phyloP scores from a whole-genome alignment of 768 basidiomycete species.

The Ephemerocybe angulata region DNA sequence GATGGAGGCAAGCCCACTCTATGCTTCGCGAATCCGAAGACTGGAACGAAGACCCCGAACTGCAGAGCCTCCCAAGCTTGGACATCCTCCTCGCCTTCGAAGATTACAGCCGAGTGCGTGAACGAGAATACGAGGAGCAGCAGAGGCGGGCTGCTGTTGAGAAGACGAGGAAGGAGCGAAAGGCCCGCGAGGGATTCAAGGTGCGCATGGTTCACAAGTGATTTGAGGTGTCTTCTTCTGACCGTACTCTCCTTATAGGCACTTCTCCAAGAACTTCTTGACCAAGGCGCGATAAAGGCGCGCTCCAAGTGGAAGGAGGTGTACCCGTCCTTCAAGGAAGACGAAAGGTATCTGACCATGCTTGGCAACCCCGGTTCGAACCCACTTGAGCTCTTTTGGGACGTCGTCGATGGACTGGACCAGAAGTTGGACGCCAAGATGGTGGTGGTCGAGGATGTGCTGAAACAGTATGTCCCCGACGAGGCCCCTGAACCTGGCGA shows the following conservation, averaged over 20 bases:
- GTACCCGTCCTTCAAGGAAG: constrained; percentile 71
- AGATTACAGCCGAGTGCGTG: constrained; percentile 85
- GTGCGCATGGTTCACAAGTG: constrained; percentile 32
- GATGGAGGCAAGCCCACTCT: constrained; percentile 84
- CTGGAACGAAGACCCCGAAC: constrained; percentile 72
- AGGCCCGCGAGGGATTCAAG: constrained; percentile 89
- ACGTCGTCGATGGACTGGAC: constrained; percentile 81
- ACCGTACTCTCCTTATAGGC: constrained; percentile 36
- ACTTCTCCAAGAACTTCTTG: constrained; percentile 67
- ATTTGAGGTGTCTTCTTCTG: not conserved
- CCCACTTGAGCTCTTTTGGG: constrained; percentile 96
- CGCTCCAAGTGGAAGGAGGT: constrained; percentile 90
- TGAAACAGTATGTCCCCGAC: constrained; percentile 46
- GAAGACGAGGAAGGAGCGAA: constrained; percentile 79
- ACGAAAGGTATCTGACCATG: constrained; percentile 81
- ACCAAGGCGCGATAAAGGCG: constrained; percentile 65
- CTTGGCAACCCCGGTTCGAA: constrained; percentile 93
- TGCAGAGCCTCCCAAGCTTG: constrained; percentile 81
- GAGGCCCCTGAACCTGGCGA: constrained; percentile 30
- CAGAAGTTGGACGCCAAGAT: constrained; percentile 81
- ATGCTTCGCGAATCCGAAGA: constrained; percentile 73
- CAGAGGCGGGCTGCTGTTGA: constrained; percentile 77
- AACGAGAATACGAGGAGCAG: constrained; percentile 89
- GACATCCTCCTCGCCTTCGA: constrained; percentile 94
- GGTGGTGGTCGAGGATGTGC: constrained; percentile 57